Conservation (phyloP, 169 alveolate species). For the Plasmodium berghei region DNA sequence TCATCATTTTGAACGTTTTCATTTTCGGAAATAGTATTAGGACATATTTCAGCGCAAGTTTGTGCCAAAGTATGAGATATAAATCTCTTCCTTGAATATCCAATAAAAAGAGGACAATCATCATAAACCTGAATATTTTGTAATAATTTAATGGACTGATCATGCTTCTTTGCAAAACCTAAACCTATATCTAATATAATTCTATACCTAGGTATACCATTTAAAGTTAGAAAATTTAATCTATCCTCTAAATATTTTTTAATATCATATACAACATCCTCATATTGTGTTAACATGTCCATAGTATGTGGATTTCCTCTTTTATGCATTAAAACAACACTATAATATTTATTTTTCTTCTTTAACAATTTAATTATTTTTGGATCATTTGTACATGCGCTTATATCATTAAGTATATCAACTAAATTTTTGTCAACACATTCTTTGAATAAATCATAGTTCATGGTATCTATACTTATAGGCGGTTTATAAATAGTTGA, state of each 20-base stretch:
- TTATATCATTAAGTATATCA: constrained; percentile 60
- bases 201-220: constrained; percentile 75
- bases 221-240: constrained; percentile 43
- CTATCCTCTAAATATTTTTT: constrained; percentile 57
- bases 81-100: constrained; percentile 73
- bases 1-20: no score
- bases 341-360: constrained; percentile 34
- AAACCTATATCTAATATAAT: constrained; percentile 47
- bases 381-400: constrained; percentile 63
- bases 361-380: constrained; percentile 55
- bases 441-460: constrained; percentile 54
- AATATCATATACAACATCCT: constrained; percentile 48
- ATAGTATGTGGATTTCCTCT: constrained; percentile 74
- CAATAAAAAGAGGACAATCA: constrained; percentile 70
- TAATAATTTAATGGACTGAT: constrained; percentile 51
- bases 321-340: constrained; percentile 71
- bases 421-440: constrained; percentile 47
- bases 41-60: background rate
- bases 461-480: constrained; percentile 59
- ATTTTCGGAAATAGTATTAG: no score
- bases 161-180: constrained; percentile 73
- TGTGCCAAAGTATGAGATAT: constrained; percentile 42
- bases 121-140: constrained; percentile 67
- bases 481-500: constrained; percentile 30
- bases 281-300: constrained; percentile 64